These are phyloP conservation scores for Calocybe gambosa DNA, from an alignment of 1,284 basidiomycete species.

Conservation along the genomic window DNA sequence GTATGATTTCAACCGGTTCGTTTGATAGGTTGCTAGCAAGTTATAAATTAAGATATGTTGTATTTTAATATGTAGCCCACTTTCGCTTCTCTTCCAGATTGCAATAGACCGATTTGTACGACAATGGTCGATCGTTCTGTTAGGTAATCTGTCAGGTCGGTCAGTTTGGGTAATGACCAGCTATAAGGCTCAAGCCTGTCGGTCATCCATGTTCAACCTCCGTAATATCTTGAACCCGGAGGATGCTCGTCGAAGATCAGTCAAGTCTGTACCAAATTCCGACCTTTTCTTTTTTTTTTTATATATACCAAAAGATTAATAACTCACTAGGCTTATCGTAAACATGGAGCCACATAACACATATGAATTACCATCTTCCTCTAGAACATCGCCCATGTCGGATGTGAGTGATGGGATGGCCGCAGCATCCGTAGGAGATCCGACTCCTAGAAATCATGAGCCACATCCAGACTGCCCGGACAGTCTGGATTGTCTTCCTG, in stretches of 20 bases:
- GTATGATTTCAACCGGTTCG: conserved; percentile 20
- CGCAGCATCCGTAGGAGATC: conserved; percentile 18
- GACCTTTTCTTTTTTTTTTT: background rate
- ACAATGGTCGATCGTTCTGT: conserved; percentile 15
- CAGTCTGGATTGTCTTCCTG: conserved; percentile 66
- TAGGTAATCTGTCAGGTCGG: conserved; percentile 17
- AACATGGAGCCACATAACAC: conserved; percentile 18
- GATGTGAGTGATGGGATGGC: conserved; percentile 23
- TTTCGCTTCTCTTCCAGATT: conserved; percentile 7
- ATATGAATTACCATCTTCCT: conserved; percentile 23
- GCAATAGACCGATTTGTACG: conserved; percentile 9
- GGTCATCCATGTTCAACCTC: conserved; percentile 42
- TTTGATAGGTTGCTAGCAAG: conserved; percentile 1
- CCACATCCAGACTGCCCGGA: conserved; percentile 70
- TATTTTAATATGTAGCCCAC: conserved; percentile 4
- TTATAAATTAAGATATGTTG: conserved; percentile 1
- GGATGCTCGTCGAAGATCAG: conserved; percentile 26
- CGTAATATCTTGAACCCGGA: conserved; percentile 50
- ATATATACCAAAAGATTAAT: conserved; percentile 5
- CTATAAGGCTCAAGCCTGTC: conserved; percentile 9
- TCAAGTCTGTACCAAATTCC: conserved; percentile 28
- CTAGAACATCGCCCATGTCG: conserved; percentile 22
- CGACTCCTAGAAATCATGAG: conserved; percentile 38
- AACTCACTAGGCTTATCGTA: conserved; percentile 18
- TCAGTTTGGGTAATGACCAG: conserved; percentile 5